These are phyloP conservation scores for Drosera spatulata DNA, from an alignment of 179 eudicot species.

Conservation along the genomic window DNA sequence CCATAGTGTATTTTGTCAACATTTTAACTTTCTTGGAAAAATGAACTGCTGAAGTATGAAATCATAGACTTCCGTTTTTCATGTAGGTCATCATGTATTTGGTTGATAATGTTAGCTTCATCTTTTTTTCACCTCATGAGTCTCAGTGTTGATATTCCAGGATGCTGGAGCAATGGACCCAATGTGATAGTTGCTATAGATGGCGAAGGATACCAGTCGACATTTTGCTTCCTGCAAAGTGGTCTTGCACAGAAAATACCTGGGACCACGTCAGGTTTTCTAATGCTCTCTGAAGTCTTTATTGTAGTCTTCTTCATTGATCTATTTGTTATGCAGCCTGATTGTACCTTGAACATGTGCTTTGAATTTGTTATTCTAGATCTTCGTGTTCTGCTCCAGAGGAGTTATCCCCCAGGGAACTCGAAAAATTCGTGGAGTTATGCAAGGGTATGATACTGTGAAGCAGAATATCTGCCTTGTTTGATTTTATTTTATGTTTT, in stretches of 20 bases:
- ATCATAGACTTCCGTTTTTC: no score
- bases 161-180: slow-evolving; percentile 38
- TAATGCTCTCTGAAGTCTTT: not conserved
- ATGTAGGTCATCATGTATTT: not conserved
- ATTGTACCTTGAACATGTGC: not conserved
- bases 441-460: slow-evolving; percentile 41
- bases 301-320: not conserved
- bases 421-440: slow-evolving; percentile 25
- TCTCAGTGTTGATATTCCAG: slow-evolving; percentile 9
- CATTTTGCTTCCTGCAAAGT: slow-evolving; percentile 37
- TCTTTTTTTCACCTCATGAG: not conserved
- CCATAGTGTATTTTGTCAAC: no score
- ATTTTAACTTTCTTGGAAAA: no score
- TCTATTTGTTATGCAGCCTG: not conserved
- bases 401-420: slow-evolving; percentile 31
- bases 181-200: slow-evolving; percentile 36
- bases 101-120: not conserved
- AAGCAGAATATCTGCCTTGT: no score
- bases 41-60: no score
- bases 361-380: slow-evolving; percentile 18
- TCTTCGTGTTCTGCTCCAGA: slow-evolving; percentile 40
- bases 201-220: slow-evolving; percentile 43
- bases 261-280: slow-evolving; percentile 39
- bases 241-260: slow-evolving; percentile 36
- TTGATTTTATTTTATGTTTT: not conserved